Base-by-base conservation (phyloP, 768 basidiomycete species). In the Pleurotus ostreatus region DNA sequence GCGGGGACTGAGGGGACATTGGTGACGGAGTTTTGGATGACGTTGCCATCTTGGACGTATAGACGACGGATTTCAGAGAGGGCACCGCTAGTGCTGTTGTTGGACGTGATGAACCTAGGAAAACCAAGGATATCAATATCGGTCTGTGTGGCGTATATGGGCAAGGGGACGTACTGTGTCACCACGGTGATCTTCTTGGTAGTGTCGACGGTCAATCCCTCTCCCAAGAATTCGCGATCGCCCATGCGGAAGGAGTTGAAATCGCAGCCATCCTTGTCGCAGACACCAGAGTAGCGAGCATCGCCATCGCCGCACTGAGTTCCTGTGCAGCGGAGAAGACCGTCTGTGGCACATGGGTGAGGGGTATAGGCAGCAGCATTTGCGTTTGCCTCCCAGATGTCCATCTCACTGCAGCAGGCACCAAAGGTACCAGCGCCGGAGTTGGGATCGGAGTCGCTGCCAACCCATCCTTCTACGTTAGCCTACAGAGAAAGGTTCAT, bases 241-340 rank as follows among this genome's bases (percentile, higher is more conserved):
- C 74, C 75, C 72, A 73, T 66, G 59, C 75, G 72, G 66, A 62
- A 77, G 12, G 75, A 72, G 73, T 77, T 78, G 73, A 74, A 77
- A 60, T 77, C 76, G 67, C 76, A 77, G 55, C 76, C 76, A 61
- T 71, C 74, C 46, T 64, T 62, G 63, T 77, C 75, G 65, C 75
- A 77, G 49, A 72, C 62, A 56, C 70, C 69, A 57, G 61, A 62
- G 64, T 71, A 70, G 41, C 70, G 63, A 57, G 63, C 59, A 60
- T 60, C 62, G 38, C 25, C 47, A 63, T 71, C 68, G 39, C 70
- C 59, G 58, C 68, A 60, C 57, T 48, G 58, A 13, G 57, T 56
- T 30, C 52, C 58, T 41, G 53, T 44, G 68, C 75, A 76, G 38
- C 61, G 64, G 34, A 67, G 69, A 59, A 68, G 72, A 45, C 70